These are phyloP conservation scores for Polyplosphaeria fusca DNA, from an alignment of 495 filamentous ascomycete species.

Conservation along the genomic window DNA sequence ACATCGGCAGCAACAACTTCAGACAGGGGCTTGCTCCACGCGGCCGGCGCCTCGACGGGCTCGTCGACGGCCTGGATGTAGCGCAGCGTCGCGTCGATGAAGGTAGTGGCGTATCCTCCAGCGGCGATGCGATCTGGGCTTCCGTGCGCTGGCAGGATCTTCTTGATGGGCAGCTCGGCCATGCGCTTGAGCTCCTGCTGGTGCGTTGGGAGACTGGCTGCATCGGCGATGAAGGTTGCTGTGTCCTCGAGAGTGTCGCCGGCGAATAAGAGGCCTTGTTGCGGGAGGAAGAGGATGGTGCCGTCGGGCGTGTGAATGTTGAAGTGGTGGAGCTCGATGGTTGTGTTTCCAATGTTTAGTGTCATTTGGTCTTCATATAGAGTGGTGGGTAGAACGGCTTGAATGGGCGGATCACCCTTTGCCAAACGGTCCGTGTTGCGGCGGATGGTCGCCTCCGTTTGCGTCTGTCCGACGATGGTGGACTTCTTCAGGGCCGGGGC, in stretches of 20 bases:
- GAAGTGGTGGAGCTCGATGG: neutral
- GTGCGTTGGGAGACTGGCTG: neutral
- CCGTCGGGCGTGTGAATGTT: neutral
- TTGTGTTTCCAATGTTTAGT: neutral
- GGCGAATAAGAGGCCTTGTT: neutral
- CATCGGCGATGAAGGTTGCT: neutral
- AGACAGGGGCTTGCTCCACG: neutral
- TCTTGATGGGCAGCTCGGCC: neutral
- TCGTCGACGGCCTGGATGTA: slow-evolving; percentile 1
- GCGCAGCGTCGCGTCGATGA: slow-evolving; percentile 1
- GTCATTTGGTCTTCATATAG: neutral
- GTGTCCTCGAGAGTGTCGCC: slow-evolving; percentile 10
- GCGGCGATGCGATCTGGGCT: neutral
- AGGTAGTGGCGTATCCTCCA: neutral
- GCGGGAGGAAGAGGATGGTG: slow-evolving; percentile 1
- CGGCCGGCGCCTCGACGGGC: neutral
- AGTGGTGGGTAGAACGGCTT: neutral
- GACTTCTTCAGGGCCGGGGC: neutral
- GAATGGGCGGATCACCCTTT: neutral
- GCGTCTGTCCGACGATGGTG: neutral
- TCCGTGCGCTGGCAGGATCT: slow-evolving; percentile 3
- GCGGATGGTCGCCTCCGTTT: neutral
- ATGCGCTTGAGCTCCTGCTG: neutral
- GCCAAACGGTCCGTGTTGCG: neutral
- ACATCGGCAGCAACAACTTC: neutral